A percentile compares a stretch with the other conserved stretches of the same genome.
Evolutionary conservation across 257 asterid species (phyloP).

Genomic region (Solanum sitiens): DNA sequence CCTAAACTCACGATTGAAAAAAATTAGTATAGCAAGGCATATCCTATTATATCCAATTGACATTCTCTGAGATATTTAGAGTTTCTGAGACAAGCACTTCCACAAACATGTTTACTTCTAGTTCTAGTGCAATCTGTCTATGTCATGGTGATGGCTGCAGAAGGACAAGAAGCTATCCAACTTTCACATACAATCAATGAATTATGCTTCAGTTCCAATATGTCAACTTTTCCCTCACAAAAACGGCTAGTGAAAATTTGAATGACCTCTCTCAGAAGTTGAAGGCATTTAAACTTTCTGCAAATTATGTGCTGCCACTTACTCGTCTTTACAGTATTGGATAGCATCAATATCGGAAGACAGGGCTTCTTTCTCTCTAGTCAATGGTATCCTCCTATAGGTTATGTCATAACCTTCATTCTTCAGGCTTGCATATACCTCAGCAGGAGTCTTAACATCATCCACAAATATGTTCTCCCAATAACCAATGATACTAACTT

Average conservation of each 20-base stretch:
- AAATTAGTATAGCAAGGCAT: not conserved
- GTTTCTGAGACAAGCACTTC: not conserved
- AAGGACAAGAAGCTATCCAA: not conserved
- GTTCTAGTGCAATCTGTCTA: not conserved
- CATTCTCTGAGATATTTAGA: not conserved
- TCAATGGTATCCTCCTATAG: constrained; percentile 85
- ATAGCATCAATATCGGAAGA: constrained; percentile 91
- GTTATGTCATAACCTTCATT: constrained; percentile 51
- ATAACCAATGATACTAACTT: constrained; percentile 82
- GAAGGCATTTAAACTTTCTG: not conserved
- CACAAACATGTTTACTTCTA: not conserved
- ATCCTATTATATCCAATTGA: not conserved
- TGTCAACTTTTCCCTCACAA: not conserved
- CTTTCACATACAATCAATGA: not conserved
- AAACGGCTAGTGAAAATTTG: not conserved
- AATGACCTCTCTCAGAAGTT: not conserved
- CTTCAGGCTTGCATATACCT: constrained; percentile 67
- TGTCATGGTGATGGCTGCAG: not conserved
- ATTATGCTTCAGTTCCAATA: not conserved
- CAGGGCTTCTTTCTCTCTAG: constrained; percentile 94
- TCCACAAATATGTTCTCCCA: constrained; percentile 88
- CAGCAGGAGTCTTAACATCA: constrained; percentile 92
- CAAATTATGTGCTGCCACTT: constrained; percentile 26
- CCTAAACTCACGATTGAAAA: not conserved
- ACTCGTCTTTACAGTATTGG: constrained; percentile 83